These are phyloP conservation scores for Martensiomyces pterosporus DNA, from an alignment of 192 early-diverging fungal genomes.

Conservation along the genomic window DNA sequence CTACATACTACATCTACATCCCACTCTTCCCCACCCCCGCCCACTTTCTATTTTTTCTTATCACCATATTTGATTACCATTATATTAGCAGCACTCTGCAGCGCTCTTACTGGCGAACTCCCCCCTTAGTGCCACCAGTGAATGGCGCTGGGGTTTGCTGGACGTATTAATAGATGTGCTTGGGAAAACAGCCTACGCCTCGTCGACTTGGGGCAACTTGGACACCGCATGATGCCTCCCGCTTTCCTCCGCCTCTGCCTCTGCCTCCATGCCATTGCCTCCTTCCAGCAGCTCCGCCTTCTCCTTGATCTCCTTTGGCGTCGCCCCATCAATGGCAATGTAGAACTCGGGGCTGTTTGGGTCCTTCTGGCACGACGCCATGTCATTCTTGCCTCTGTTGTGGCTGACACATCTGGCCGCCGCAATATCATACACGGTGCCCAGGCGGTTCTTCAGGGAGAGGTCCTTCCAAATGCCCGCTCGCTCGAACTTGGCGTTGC, in stretches of 20 bases:
- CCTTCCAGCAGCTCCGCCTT: slow-evolving; percentile 4
- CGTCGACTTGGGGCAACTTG: slow-evolving; percentile 24
- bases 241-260: slow-evolving; percentile 14
- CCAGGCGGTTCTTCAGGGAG: slow-evolving; percentile 24
- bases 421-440: slow-evolving; percentile 24
- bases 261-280: slow-evolving; percentile 1
- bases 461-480: slow-evolving; percentile 39
- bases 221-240: slow-evolving; percentile 19
- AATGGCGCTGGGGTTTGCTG: not conserved
- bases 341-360: slow-evolving; percentile 44
- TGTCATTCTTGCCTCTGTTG: slow-evolving; percentile 14
- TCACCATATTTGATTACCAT: not conserved
- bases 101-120: too few species aligned
- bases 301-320: slow-evolving; percentile 2
- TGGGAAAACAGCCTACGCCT: slow-evolving; percentile 1
- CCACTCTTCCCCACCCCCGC: not conserved
- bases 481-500: slow-evolving; percentile 31
- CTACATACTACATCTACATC: too few species aligned
- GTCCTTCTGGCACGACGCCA: slow-evolving; percentile 41
- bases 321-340: slow-evolving; percentile 30
- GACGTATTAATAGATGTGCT: not conserved
- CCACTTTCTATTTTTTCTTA: not conserved
- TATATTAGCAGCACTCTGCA: not conserved
- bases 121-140: too few species aligned
- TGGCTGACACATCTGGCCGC: slow-evolving; percentile 39